A percentile compares a stretch with the other conserved stretches of the same genome.
Evolutionary conservation across 768 basidiomycete genomes (phyloP).

Genomic region (Vararia minispora): DNA sequence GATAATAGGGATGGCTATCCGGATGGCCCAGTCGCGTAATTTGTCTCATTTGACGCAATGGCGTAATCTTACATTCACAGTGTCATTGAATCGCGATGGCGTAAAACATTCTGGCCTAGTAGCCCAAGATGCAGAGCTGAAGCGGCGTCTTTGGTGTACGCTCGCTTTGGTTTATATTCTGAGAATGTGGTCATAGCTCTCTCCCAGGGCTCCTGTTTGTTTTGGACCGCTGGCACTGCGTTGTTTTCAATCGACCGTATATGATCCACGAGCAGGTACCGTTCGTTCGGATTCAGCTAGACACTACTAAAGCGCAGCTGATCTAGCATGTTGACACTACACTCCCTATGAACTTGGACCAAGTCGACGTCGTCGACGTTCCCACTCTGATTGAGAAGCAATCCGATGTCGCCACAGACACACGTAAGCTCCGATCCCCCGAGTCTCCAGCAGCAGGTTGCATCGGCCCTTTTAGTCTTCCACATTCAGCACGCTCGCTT

Average conservation of each 20-base stretch:
- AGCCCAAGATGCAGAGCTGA: slow-evolving; percentile 15
- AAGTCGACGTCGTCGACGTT: slow-evolving; percentile 9
- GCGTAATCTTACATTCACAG: slow-evolving; percentile 1
- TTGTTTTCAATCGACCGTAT: slow-evolving; percentile 14
- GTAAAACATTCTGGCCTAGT: slow-evolving; percentile 13
- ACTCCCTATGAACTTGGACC: slow-evolving; percentile 16
- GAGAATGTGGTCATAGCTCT: not conserved
- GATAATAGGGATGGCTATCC: slow-evolving; percentile 13
- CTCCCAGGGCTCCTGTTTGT: slow-evolving; percentile 11
- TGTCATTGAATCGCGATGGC: slow-evolving; percentile 16
- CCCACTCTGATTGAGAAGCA: slow-evolving; percentile 11
- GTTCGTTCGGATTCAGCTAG: not conserved
- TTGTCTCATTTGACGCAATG: not conserved
- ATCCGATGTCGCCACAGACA: slow-evolving; percentile 14
- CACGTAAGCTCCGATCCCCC: slow-evolving; percentile 6
- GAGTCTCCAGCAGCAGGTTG: not conserved
- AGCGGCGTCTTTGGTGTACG: slow-evolving; percentile 17
- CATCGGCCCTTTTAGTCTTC: slow-evolving; percentile 5
- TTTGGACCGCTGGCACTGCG: slow-evolving; percentile 13
- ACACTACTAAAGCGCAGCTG: not conserved
- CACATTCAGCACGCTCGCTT: slow-evolving; percentile 9
- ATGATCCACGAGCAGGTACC: slow-evolving; percentile 15
- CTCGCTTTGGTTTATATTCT: not conserved
- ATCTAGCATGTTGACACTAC: slow-evolving; percentile 14
- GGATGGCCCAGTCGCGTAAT: slow-evolving; percentile 16